phyloP scores from a whole-genome alignment of 2,329 filamentous ascomycete species.

The Xylariales sp. region DNA sequence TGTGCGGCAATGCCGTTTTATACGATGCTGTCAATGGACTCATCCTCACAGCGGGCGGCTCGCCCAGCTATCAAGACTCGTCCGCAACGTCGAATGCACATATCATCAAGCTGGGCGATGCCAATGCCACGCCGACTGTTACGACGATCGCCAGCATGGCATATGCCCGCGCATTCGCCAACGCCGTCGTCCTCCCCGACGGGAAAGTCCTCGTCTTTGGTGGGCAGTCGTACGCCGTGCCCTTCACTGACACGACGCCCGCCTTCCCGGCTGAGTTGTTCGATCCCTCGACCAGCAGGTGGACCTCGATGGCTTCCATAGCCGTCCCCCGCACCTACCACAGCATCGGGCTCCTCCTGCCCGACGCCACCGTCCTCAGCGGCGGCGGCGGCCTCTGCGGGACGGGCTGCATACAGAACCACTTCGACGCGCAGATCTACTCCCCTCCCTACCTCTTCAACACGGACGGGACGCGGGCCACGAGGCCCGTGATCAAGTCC shows the following conservation, averaged over 20 bases:
- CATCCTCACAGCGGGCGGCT: conserved; percentile 46
- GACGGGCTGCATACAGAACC: conserved; percentile 36
- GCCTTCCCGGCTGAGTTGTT: conserved; percentile 35
- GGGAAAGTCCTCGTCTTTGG: conserved; percentile 37
- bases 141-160: conserved; percentile 30
- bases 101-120: conserved; percentile 37
- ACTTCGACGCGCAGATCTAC: conserved; percentile 47
- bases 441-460: conserved; percentile 46
- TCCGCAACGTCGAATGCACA: conserved; percentile 36
- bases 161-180: conserved; percentile 34
- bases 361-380: conserved; percentile 39
- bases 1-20: conserved; percentile 49
- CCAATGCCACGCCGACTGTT: conserved; percentile 20
- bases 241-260: conserved; percentile 34
- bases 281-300: conserved; percentile 30
- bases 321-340: conserved; percentile 38
- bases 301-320: conserved; percentile 26
- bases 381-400: conserved; percentile 46
- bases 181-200: conserved; percentile 36
- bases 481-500: conserved; percentile 34
- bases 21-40: conserved; percentile 46
- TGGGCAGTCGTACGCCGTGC: conserved; percentile 30
- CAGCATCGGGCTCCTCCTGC: conserved; percentile 36
- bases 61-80: conserved; percentile 35
- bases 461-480: conserved; percentile 28